phyloP scores from a whole-genome alignment of 805 yeast species.

The Monosporozyma yasuniensis region DNA sequence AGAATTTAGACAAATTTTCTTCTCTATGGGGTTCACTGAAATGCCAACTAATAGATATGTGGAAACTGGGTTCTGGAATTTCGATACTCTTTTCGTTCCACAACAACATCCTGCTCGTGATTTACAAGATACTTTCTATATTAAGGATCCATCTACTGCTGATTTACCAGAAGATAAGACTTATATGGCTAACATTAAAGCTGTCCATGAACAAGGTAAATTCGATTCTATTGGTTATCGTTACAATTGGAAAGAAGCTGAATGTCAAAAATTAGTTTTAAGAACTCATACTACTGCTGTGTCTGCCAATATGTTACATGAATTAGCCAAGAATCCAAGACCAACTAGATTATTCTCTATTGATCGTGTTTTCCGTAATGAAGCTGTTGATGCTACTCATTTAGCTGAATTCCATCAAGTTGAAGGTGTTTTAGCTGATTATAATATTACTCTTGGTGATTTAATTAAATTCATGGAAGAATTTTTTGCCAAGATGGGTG shows the following conservation, averaged over 20 bases:
- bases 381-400: constrained; percentile 99
- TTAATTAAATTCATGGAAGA: constrained; percentile 97
- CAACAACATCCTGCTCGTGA: constrained; percentile 99
- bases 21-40: constrained; percentile 95
- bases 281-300: constrained; percentile 98
- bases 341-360: constrained; percentile 91
- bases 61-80: constrained; percentile 98
- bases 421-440: constrained; percentile 98
- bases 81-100: constrained; percentile 92
- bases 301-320: constrained; percentile 77
- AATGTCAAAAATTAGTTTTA: constrained; percentile 81
- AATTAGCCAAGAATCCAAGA: constrained; percentile 78
- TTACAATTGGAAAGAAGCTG: constrained; percentile 93
- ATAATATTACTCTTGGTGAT: constrained; percentile 88
- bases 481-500: constrained; percentile 96
- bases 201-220: constrained; percentile 83
- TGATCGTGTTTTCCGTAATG: constrained; percentile 98
- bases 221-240: constrained; percentile 96
- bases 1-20: constrained; percentile 95
- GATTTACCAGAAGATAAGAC: constrained; percentile 72
- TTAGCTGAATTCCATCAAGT: constrained; percentile 99
- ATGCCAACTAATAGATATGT: constrained; percentile 99
- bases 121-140: constrained; percentile 94
- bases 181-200: constrained; percentile 69
- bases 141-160: constrained; percentile 83